Base-by-base conservation (phyloP, 163 green algal genomes). In the Chlamydomonas reinhardtii region DNA sequence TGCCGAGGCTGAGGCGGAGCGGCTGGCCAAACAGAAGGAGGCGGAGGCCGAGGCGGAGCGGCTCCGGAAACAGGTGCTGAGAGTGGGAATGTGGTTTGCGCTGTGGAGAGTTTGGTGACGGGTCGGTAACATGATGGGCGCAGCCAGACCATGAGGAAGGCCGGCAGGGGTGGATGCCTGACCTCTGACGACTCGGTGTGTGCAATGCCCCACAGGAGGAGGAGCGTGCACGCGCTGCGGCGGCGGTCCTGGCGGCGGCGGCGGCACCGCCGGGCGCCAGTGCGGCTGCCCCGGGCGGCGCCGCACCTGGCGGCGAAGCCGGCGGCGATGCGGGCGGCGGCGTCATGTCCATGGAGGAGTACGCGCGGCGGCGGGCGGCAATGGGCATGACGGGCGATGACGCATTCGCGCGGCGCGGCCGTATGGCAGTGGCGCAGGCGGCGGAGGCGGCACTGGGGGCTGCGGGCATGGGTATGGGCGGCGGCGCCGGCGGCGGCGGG, bases 1-100 rank as follows among this genome's bases (percentile, higher is more conserved):
- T 4, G 94, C 93, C 2, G 93, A 94, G 65, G 71, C 80, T n/a
- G 93, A 96, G 70, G 91, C 94, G 20, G 92, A 91, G 83, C 76
- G 85, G 65, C 76, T 81, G 9, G 90, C 82, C 0, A 75, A 82
- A 16, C 82, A 92, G 61, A 68, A 79, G 35, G 77, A 93, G 62
- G 77, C 74, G 29, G 89, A 91, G 74, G 85, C 90, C 79, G 91
- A 94, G 68, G 84, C 82, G 25, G 78, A 89, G 32, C 78, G 88
- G 16, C 73, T 85, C 74, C 84, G 77, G n/a, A 85, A 92, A 66
- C 88, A 89, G 66, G 80, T 86, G 27, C 17, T 17, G 15, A n/a
- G n/a, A n/a, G n/a, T n/a, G n/a, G n/a, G 27, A 15, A 34, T 22
- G 25, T 31, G 62, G 62, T 24, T 4, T 69, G 74, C 43, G 84